Base-by-base conservation (phyloP, 1,284 basidiomycete genomes). In the Rhodotorula sp. region DNA sequence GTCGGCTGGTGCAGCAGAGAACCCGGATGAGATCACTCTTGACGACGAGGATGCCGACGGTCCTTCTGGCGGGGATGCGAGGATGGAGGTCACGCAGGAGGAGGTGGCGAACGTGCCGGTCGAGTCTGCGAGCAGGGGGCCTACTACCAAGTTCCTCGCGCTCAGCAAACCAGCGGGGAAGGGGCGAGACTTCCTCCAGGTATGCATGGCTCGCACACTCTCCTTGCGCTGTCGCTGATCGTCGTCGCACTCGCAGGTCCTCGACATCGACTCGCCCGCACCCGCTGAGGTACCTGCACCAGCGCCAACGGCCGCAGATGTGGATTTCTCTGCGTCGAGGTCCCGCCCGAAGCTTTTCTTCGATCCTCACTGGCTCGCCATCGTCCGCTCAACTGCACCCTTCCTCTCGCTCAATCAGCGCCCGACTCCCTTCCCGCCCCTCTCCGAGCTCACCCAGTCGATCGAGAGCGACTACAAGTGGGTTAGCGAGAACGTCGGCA, bases 301-400 rank as follows among this genome's bases (percentile, higher is more conserved):
- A 4, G 27, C 34, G 17, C 13, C 16, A 7, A 16, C 53, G 27
- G 16, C 27, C 7, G 2, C 25, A 12, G 25, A 16, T 17, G 3
- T 13, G 13, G 23, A 13, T 17, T n/a, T n/a, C 25, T 4, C 12
- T 7, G 56, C 23, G 0, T 8, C 56, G 14, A 23, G 23, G 14
- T 12, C 14, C 25, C 61, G 60, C 10, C 67, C 73, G 7, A 48
- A 49, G 3, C 64, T 78, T 16, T 77, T 74, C 45, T 97, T 88
- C 81, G 92, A 97, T 80, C 89, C 89, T 5, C 87, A 93, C 81
- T 99, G 96, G 97, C 87, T 99, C 34, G 94, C 94, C 0, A 93
- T 98, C 80, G 89, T 89, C 0, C 89, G 91, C 9, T 93, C 91
- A 0, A 89, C 95, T 76, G 88, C 96, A 76, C 88, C 89, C 0